Evolutionary conservation across 1,284 basidiomycete species (phyloP).

Genomic region (Xerocomus minutiporus): DNA sequence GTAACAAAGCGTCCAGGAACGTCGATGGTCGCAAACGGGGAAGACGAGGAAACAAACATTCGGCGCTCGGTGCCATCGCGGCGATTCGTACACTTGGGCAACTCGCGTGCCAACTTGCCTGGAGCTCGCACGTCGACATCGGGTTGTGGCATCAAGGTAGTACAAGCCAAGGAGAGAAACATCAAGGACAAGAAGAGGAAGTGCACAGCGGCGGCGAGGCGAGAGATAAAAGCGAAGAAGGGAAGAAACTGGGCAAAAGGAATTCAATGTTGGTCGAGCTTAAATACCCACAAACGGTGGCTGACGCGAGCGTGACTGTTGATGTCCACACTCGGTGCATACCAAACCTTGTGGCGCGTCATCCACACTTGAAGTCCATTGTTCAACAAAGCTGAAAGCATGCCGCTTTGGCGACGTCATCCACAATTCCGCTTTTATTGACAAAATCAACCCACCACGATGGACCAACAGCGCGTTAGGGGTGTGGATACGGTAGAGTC

Average conservation of each 20-base stretch:
- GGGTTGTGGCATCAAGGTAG: not conserved
- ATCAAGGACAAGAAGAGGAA: not conserved
- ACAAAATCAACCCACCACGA: too few relatives aligned
- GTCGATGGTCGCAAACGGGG: too few relatives aligned
- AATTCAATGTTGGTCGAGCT: not conserved
- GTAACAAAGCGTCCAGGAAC: too few relatives aligned
- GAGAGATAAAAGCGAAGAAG: not conserved
- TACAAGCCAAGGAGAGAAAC: too few relatives aligned
- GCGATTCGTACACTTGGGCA: not conserved
- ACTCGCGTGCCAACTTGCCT: not conserved
- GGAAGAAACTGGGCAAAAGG: not conserved
- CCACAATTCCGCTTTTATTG: too few relatives aligned
- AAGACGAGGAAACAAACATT: not conserved
- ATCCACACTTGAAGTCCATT: not conserved
- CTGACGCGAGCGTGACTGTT: not conserved
- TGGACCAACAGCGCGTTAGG: too few relatives aligned
- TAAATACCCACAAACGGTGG: not conserved
- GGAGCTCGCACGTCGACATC: not conserved
- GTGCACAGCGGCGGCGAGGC: too few relatives aligned
- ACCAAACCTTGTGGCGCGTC: not conserved
- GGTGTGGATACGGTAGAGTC: too few relatives aligned
- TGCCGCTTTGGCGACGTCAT: too few relatives aligned
- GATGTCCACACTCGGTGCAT: not conserved
- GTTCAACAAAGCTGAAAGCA: not conserved
- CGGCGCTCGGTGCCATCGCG: not conserved